Percentiles rank a stretch among this genome's conserved stretches.
Evolutionary conservation across 345 rosid species (phyloP).

Genomic region (Eucalyptus regnans): DNA sequence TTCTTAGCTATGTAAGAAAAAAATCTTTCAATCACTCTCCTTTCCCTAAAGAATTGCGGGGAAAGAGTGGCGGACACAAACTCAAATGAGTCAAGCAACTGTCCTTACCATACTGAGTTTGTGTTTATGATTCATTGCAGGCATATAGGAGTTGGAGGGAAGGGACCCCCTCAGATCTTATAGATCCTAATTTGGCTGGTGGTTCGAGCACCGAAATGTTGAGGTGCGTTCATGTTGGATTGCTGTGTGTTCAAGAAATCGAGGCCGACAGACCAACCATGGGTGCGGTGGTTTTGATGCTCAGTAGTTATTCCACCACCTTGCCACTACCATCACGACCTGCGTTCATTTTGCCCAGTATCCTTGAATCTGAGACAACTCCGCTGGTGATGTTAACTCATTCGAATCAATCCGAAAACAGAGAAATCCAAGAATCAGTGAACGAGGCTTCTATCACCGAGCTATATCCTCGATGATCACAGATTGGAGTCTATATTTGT

Average conservation of each 20-base stretch:
- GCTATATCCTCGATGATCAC: background rate
- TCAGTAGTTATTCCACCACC: background rate
- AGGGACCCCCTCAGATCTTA: background rate
- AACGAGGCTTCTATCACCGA: background rate
- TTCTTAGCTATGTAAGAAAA: background rate
- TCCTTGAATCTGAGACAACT: background rate
- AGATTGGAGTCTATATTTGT: background rate
- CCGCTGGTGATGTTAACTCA: background rate
- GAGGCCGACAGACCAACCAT: background rate
- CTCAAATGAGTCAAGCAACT: background rate
- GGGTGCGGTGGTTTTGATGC: background rate
- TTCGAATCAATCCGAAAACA: background rate
- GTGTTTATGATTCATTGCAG: background rate
- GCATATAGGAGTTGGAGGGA: background rate
- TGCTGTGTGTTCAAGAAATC: background rate
- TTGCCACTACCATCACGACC: background rate
- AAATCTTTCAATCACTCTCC: background rate
- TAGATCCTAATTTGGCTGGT: background rate
- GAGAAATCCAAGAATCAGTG: background rate
- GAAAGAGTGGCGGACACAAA: background rate
- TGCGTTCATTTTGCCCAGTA: background rate
- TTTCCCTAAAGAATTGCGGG: rapidly evolving
- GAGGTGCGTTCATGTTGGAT: background rate
- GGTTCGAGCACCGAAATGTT: background rate
- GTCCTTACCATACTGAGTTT: background rate